Base-by-base conservation (phyloP, 2,329 filamentous ascomycete species). In the Scedosporium boydii region DNA sequence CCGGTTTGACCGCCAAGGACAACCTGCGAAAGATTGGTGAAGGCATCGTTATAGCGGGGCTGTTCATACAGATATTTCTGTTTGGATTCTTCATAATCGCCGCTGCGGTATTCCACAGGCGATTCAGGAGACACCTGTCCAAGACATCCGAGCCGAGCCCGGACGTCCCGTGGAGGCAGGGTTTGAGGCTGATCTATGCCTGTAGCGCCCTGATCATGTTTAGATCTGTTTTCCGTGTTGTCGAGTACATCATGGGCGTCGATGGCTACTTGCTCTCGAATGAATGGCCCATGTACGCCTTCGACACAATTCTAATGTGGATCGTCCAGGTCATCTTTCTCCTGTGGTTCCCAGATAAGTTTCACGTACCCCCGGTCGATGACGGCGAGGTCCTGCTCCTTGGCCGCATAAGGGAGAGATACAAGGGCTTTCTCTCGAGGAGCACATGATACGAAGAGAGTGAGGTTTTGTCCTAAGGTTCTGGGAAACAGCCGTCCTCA, bases 51-150 rank as follows among this genome's bases (percentile, higher is more conserved):
- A 71, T 85, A 14, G 76, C 66, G 3, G 83, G 83, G 7, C 70
- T 87, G 2, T 71, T 80, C n/a, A 68, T 83, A 2, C 83, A 87
- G 66, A 75, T 86, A 2, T 46, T 79, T 23, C 74, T 81, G 53
- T 84, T 86, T 64, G 73, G 74, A 16, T 72, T 84, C 57, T 86
- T 86, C 67, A 70, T 83, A 9, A 53, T 78, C 3, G 74, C 77
- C 0, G 74, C 80, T 0, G 64, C 74, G 0, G 65, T 78, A 0
- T 82, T 83, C 68, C 77, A 84, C 63, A 63, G 62, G 7, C 1
- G 42, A 44, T 72, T 72, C 1, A 23, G 51, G 23, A 55, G 23
- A n/a, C 18, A 55, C 21, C n/a, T 55, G 7, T 14, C 18, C 18
- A 23, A 23, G 14, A 55, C 18, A 16, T 26, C 51, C 7, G 51